Evolutionary conservation across 2,329 filamentous ascomycete genomes (phyloP), one percentile per base, ranked within the genome.

Genomic region (Talaromyces sp.): DNA sequence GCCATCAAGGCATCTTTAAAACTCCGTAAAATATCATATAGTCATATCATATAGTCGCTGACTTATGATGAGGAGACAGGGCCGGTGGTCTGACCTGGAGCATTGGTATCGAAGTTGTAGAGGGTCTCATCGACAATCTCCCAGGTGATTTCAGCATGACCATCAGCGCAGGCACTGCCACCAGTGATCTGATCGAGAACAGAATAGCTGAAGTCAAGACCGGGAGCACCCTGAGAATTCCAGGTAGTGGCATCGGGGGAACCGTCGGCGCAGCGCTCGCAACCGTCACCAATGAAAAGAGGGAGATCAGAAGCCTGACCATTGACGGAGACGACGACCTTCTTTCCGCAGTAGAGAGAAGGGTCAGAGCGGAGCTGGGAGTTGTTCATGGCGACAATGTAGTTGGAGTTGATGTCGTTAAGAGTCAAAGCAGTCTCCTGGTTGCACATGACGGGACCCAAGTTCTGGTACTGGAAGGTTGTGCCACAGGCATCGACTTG

Each of bases 331-430:
- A 68, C 65, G 5, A 68, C 63, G 9, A 68, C 67, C 33, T 60
- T 58, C 65, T 68, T 67, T 37, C 67, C 67, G 31, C 67, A 68
- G 50, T 68, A 68, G 19, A 58, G 56, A 4, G 63, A 58, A 19
- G 57, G 62, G 19, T 68, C 63, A n/a, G 62, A 56, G 14, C 39
- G 10, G n/a, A 68, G 57, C 39, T 70, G 39, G 48, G 62, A 47
- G 65, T 70, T 66, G 65, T 70, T 65, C 67, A 70, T 61, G 54
- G 62, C 63, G 61, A 71, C 43, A 48, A 70, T 31, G 62, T 67
- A 60, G 65, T 69, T 68, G 19, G 67, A 60, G 65, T 67, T 41
- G 33, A 68, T 63, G 13, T 64, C 19, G 52, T 67, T 9, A 7
- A 68, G 54, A n/a, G 63, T 61, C 50, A 67, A 37, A 7, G 52